These are phyloP conservation scores for Pleurotus citrinopileatus DNA, from an alignment of 768 basidiomycete species.

Conservation along the genomic window DNA sequence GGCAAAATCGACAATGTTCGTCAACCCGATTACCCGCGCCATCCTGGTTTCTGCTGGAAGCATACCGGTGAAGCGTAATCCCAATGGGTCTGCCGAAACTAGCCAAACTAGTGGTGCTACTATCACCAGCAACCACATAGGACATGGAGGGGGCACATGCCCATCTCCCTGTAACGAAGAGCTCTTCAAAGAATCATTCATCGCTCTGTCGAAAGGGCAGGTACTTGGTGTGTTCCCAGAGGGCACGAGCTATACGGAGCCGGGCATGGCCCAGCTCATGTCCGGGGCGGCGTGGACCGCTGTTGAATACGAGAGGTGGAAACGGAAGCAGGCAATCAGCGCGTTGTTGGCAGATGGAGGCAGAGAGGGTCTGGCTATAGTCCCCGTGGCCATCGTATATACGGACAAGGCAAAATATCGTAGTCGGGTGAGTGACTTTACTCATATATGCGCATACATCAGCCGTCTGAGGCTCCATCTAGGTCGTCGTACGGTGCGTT, in stretches of 20 bases:
- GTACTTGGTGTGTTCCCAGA: conserved; percentile 71
- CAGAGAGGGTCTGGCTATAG: conserved; percentile 35
- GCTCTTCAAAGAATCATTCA: conserved; percentile 55
- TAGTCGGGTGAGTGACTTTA: conserved; percentile 41
- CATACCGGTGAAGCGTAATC: conserved; percentile 69
- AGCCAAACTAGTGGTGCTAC: too few species aligned
- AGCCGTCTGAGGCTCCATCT: conserved; percentile 5
- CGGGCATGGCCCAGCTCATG: conserved; percentile 43
- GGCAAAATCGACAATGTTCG: conserved; percentile 73
- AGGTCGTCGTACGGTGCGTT: conserved; percentile 19
- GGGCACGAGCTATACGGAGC: conserved; percentile 51
- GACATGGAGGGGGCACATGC: too few species aligned
- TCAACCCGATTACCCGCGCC: conserved; percentile 46
- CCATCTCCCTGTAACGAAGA: conserved; percentile 28
- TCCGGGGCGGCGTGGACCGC: conserved; percentile 73
- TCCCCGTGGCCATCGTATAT: conserved; percentile 71
- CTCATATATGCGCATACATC: background rate
- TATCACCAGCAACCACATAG: too few species aligned
- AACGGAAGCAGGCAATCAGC: conserved; percentile 15
- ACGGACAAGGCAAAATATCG: conserved; percentile 65
- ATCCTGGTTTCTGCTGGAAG: conserved; percentile 63
- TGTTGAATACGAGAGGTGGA: conserved; percentile 58
- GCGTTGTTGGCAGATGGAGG: conserved; percentile 11
- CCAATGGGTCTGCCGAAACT: conserved; percentile 26
- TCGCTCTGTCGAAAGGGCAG: conserved; percentile 48